Percentiles rank a stretch among this genome's conserved stretches.
Evolutionary conservation across 2,329 filamentous ascomycete genomes (phyloP).

Genomic region (Neoascochyta sp.): DNA sequence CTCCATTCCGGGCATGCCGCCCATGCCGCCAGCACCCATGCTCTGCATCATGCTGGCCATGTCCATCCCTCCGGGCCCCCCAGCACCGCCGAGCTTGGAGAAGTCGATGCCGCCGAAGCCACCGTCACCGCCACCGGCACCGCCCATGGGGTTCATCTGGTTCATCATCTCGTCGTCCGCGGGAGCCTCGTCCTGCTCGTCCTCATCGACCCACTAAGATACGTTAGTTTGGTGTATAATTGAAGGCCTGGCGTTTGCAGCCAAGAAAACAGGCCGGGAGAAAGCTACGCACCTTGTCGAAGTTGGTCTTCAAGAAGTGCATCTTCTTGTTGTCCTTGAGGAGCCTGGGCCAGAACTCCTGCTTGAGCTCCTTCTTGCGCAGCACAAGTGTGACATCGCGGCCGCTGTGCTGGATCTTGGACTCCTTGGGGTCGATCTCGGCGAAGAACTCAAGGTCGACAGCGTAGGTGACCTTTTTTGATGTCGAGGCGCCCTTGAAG

Average conservation of each 20-base stretch:
- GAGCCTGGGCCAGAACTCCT: slow-evolving; percentile 93
- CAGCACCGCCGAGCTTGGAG: slow-evolving; percentile 68
- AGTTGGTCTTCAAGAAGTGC: slow-evolving; percentile 97
- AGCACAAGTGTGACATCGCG: slow-evolving; percentile 88
- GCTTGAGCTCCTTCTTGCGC: slow-evolving; percentile 93
- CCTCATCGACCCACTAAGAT: slow-evolving; percentile 83
- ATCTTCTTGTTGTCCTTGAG: slow-evolving; percentile 86
- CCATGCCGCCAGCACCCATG: slow-evolving; percentile 25
- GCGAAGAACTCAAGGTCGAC: slow-evolving; percentile 83
- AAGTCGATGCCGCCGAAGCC: slow-evolving; percentile 90
- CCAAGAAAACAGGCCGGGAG: background rate
- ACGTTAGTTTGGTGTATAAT: slow-evolving; percentile 28
- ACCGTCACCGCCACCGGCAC: slow-evolving; percentile 50
- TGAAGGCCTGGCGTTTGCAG: background rate
- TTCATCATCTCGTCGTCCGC: slow-evolving; percentile 77
- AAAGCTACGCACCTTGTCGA: slow-evolving; percentile 76
- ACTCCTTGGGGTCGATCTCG: slow-evolving; percentile 82
- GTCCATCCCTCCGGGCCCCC: slow-evolving; percentile 35
- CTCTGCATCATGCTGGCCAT: slow-evolving; percentile 32
- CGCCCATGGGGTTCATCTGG: slow-evolving; percentile 52
- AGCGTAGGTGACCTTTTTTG: slow-evolving; percentile 82
- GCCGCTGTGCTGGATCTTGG: slow-evolving; percentile 81
- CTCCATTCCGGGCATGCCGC: slow-evolving; percentile 21
- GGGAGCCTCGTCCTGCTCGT: slow-evolving; percentile 88
- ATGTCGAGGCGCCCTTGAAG: slow-evolving; percentile 79